Base-by-base conservation (phyloP, 805 yeast species). In the Metschnikowia hibisci region DNA sequence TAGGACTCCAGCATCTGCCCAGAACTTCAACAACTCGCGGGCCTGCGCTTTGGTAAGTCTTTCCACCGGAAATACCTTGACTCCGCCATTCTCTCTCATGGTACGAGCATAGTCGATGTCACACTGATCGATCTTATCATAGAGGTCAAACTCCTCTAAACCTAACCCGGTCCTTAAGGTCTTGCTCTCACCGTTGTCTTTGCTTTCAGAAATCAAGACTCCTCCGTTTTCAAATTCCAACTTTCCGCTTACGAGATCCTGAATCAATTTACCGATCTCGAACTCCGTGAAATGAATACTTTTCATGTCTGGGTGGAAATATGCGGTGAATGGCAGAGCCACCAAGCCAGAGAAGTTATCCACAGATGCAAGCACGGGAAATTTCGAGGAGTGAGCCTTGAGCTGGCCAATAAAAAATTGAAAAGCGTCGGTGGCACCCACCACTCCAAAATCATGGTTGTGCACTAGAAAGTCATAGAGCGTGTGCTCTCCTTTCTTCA, bases 341-440 rank as follows among this genome's bases (percentile, higher is more conserved):
- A 80, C 60, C 44, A 87, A 63, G 3, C 81, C 78, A 46, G 87
- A 81, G 57, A 87, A 73, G 57, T 85, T 81, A 61, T 89, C 97
- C 33, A 88, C 72, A 3, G 95, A 73, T 33, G 87, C 69, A 39
- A 77, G 67, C 8, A 84, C 82, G 4, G 91, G 90, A 30, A 68
- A 60, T 12, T 57, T 44, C 2, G 62, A 46, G 48, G 85, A 87
- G 29, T 54, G 55, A 12, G 73, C 58, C 40, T 57, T 44, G 38
- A 87, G 64, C 63, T 84, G 88, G 2, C 68, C 59, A 3, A 85
- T 54, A 15, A 85, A 64, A 40, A 74, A 73, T 42, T 72, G 67
- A 52, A 85, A 78, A 15, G 81, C 76, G 23, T 57, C 57, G 6
- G 66, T 76, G 60, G 69, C 58, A 52, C 67, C 59, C 55, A 51